Evolutionary conservation across 2,329 filamentous ascomycete species (phyloP).

Genomic region (Domatiomyces globalis): DNA sequence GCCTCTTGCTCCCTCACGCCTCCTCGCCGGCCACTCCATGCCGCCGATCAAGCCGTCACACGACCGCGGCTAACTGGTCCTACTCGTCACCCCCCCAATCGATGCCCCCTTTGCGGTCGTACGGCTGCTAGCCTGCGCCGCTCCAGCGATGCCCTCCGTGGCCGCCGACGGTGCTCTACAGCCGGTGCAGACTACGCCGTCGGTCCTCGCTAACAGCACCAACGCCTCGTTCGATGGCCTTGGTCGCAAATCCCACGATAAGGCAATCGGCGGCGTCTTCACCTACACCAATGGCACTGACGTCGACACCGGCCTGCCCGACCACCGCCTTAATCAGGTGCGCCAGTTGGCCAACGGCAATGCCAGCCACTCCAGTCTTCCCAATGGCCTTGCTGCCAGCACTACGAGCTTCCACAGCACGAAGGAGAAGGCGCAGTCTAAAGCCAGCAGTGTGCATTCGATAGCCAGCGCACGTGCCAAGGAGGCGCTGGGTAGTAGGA

Average conservation of each 20-base stretch:
- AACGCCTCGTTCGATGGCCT: conserved; percentile 27
- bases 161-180: conserved; percentile 11
- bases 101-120: background rate
- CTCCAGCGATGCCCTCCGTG: conserved; percentile 15
- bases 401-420: conserved; percentile 30
- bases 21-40: background rate
- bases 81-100: background rate
- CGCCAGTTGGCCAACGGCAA: conserved; percentile 14
- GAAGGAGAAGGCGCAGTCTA: conserved; percentile 28
- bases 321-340: conserved; percentile 26
- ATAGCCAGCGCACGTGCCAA: conserved; percentile 22
- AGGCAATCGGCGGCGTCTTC: conserved; percentile 32
- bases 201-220: conserved; percentile 18
- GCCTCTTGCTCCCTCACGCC: too few species aligned
- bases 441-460: conserved; percentile 38
- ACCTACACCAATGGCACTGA: conserved; percentile 33
- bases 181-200: conserved; percentile 8
- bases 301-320: conserved; percentile 28
- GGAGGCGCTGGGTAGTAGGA: background rate
- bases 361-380: conserved; percentile 21
- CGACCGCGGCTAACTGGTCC: background rate
- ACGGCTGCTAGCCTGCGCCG: background rate
- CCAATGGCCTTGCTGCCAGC: conserved; percentile 31
- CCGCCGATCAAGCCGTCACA: background rate
- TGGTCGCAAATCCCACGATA: conserved; percentile 31